Evolutionary conservation across 371 early-diverging fungal species (phyloP).

Genomic region (Saksenaea vasiformis): DNA sequence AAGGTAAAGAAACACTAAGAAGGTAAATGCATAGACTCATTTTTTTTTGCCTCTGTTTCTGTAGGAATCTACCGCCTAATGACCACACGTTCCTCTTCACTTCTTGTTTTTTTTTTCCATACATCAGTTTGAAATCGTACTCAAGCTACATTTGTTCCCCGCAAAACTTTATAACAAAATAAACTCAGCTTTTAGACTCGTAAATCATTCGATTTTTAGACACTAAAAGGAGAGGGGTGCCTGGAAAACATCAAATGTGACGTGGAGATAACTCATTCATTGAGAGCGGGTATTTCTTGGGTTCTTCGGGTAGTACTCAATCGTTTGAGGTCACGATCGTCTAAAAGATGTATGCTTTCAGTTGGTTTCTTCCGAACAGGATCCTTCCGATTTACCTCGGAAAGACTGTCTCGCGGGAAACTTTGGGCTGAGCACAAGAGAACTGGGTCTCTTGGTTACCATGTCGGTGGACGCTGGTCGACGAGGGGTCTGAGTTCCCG

Average conservation of each 20-base stretch:
- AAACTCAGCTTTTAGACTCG: conserved; percentile 2
- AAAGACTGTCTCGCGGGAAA: background rate
- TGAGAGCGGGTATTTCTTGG: conserved; percentile 1
- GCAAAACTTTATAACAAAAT: conserved; percentile 7
- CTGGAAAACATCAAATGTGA: conserved; percentile 2
- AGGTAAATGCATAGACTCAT: background rate
- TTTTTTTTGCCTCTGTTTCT: background rate
- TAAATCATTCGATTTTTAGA: conserved; percentile 6
- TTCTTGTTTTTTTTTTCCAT: background rate
- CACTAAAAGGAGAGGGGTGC: background rate
- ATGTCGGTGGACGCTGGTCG: conserved; percentile 18
- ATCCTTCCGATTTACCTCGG: background rate
- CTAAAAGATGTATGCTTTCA: background rate
- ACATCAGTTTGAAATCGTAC: background rate
- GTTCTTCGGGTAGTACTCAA: background rate
- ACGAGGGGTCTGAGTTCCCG: conserved; percentile 13
- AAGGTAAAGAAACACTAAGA: background rate
- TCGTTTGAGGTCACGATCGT: background rate
- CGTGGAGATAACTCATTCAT: conserved; percentile 1
- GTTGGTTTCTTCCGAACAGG: background rate
- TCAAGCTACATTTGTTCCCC: conserved; percentile 1
- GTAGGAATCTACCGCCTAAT: background rate
- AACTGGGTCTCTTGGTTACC: background rate
- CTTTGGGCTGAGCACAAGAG: background rate
- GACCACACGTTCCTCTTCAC: background rate